Percentiles rank a stretch among this genome's conserved stretches.
Conservation (phyloP, 2,329 filamentous ascomycete species). For the Pseudogymnoascus sp. region DNA sequence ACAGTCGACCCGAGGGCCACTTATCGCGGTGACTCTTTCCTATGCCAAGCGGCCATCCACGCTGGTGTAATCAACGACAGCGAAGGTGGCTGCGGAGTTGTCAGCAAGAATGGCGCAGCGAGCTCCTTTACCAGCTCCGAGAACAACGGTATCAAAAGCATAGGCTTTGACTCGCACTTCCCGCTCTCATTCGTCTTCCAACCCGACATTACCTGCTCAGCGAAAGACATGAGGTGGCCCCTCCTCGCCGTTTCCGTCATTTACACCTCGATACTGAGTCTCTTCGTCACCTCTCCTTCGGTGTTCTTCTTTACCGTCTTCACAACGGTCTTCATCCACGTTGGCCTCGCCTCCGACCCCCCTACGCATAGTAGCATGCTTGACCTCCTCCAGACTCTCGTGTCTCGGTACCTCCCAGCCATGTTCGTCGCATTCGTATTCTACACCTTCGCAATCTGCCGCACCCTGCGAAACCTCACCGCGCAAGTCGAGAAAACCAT, state of each 20-base stretch:
- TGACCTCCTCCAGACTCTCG: constrained; percentile 64
- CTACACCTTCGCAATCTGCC: constrained; percentile 67
- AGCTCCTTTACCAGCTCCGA: constrained; percentile 54
- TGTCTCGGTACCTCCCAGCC: constrained; percentile 79
- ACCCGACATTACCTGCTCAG: constrained; percentile 53
- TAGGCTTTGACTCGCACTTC: constrained; percentile 80
- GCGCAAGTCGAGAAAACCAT: constrained; percentile 86
- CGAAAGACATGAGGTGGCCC: constrained; percentile 75
- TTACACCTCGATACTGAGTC: constrained; percentile 68
- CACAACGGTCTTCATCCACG: constrained; percentile 76
- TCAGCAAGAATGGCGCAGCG: constrained; percentile 62
- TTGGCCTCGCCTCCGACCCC: constrained; percentile 82
- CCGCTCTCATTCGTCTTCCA: constrained; percentile 79
- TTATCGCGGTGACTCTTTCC: constrained; percentile 84
- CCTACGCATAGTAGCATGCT: constrained; percentile 61
- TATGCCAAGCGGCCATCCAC: constrained; percentile 79
- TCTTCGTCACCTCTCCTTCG: constrained; percentile 71
- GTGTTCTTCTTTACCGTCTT: constrained; percentile 84
- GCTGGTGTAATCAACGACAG: constrained; percentile 66
- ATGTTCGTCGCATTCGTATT: constrained; percentile 82
- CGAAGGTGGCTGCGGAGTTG: constrained; percentile 73
- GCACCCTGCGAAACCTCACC: constrained; percentile 61
- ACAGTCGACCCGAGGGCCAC: constrained; percentile 38
- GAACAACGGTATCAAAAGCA: constrained; percentile 66
- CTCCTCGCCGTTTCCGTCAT: constrained; percentile 72